Percentiles rank a stretch among this genome's conserved stretches.
Evolutionary conservation across 331 rosid genomes (phyloP).

Genomic region (Rosa hybrid): DNA sequence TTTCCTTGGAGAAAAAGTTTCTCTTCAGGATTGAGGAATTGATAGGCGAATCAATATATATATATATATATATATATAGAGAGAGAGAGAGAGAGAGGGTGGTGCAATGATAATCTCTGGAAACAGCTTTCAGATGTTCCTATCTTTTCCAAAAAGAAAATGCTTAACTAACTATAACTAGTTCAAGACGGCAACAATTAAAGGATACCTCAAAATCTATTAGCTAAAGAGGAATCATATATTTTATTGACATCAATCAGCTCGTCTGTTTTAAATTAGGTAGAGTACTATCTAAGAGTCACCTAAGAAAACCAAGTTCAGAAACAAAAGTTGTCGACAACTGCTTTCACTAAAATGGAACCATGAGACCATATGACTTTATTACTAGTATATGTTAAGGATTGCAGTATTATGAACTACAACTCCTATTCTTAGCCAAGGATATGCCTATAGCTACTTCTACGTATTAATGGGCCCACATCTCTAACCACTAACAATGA

Average conservation of each 20-base stretch:
- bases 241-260: neutral
- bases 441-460: neutral
- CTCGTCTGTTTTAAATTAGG: neutral
- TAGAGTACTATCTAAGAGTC: neutral
- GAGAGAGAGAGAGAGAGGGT: neutral
- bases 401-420: neutral
- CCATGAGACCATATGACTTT: neutral
- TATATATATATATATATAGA: neutral
- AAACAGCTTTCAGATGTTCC: neutral
- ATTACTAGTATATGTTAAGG: neutral
- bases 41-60: neutral
- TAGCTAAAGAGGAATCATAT: neutral
- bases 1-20: slow-evolving; percentile 5
- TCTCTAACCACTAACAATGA: neutral
- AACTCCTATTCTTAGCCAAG: slow-evolving; percentile 3
- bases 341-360: neutral
- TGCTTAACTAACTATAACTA: neutral
- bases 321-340: neutral
- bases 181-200: neutral
- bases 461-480: neutral
- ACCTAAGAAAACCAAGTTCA: neutral
- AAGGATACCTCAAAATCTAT: neutral
- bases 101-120: neutral
- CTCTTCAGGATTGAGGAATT: neutral
- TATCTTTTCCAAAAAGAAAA: neutral